These are phyloP conservation scores for Colletotrichum sp. DNA, from an alignment of 2,329 filamentous ascomycete species.

Conservation along the genomic window DNA sequence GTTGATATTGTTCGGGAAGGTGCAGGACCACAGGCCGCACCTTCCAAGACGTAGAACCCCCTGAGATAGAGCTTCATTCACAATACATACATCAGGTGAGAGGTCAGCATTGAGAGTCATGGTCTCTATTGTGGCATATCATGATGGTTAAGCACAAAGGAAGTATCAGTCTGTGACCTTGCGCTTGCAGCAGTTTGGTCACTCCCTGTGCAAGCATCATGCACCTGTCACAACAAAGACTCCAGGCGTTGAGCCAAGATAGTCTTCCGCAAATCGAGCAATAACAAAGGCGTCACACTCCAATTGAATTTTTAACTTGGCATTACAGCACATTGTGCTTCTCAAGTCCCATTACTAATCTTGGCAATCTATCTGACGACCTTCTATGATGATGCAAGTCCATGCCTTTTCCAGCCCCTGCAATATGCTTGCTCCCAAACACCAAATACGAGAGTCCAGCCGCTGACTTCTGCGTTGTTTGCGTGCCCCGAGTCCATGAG, in stretches of 20 bases:
- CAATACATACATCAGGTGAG: neutral
- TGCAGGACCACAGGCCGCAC: neutral
- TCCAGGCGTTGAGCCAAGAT: neutral
- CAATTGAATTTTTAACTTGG: rapidly evolving
- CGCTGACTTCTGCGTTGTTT: neutral
- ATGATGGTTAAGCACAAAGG: rapidly evolving
- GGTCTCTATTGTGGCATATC: rapidly evolving
- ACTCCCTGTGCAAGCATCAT: neutral
- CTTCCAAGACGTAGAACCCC: rapidly evolving
- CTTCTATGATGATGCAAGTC: neutral
- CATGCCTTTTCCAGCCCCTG: neutral
- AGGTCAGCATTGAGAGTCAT: rapidly evolving
- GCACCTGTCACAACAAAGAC: neutral
- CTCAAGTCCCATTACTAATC: neutral
- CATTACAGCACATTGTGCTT: neutral
- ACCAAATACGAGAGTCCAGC: neutral
- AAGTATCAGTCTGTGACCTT: neutral
- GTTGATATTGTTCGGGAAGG: neutral
- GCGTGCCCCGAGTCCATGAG: neutral
- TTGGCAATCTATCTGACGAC: neutral
- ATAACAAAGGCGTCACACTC: neutral
- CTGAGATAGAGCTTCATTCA: neutral
- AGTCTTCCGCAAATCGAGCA: rapidly evolving
- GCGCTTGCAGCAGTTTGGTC: neutral
- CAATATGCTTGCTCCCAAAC: neutral